Conservation (phyloP, 1,139 yeast genomes). For the Trichomonascaceae sp. region DNA sequence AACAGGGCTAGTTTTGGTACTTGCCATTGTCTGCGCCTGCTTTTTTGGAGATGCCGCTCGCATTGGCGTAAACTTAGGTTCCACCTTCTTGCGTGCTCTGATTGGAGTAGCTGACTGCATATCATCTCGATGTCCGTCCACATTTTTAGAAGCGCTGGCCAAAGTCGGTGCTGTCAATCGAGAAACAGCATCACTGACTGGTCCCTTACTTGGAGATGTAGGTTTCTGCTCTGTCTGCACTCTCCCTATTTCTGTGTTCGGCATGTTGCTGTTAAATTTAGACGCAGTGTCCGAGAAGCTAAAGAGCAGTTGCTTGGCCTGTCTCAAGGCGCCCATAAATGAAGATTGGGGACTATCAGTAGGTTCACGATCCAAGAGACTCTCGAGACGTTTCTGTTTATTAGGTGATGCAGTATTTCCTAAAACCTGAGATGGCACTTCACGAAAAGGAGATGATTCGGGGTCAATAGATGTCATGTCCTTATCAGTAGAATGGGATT, state of each 20-base stretch:
- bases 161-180: constrained; percentile 35
- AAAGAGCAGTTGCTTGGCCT: constrained; percentile 23
- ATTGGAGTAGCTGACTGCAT: constrained; percentile 5
- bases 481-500: neutral
- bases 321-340: constrained; percentile 18
- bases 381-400: neutral
- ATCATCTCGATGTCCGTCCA: neutral
- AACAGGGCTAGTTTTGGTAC: neutral
- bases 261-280: neutral
- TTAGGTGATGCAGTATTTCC: neutral
- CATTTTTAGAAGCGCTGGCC: constrained; percentile 27
- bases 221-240: constrained; percentile 1
- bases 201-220: neutral
- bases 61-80: neutral
- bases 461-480: neutral
- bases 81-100: neutral
- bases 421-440: neutral
- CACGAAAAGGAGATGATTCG: neutral
- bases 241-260: neutral
- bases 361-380: neutral
- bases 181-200: constrained; percentile 16
- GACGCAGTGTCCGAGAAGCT: constrained; percentile 12
- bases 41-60: neutral
- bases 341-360: neutral
- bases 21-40: neutral